Conservation (phyloP, 2,329 filamentous ascomycete species). For the Dactylellina cionopaga region DNA sequence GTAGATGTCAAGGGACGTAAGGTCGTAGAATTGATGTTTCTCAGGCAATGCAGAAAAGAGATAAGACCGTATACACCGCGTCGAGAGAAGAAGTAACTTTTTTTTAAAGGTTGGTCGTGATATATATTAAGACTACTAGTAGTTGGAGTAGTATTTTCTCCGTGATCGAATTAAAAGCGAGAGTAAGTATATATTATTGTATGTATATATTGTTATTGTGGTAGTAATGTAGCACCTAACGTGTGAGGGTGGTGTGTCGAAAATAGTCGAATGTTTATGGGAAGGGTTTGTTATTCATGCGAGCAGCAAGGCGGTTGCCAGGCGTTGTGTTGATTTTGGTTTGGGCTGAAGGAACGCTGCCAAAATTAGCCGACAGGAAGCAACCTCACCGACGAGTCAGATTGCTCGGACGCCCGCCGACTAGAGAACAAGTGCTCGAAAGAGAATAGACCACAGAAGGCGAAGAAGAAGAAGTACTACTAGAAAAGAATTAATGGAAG, state of each 20-base stretch:
- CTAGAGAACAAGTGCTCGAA: neutral
- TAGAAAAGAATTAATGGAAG: neutral
- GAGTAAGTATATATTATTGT: neutral
- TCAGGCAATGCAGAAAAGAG: neutral
- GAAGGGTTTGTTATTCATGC: constrained; percentile 2
- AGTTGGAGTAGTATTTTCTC: neutral
- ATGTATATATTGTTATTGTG: constrained; percentile 20
- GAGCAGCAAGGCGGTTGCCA: constrained; percentile 32
- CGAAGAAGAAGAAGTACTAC: neutral
- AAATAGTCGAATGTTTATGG: neutral
- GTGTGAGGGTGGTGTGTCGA: neutral
- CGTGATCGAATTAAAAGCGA: neutral
- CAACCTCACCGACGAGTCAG: neutral
- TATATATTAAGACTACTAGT: too few relatives aligned
- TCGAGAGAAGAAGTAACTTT: constrained; percentile 24
- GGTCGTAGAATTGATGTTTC: constrained; percentile 22
- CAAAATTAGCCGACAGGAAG: constrained; percentile 46
- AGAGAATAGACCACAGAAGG: constrained; percentile 4
- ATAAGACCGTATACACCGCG: constrained; percentile 2
- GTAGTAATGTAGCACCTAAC: too few relatives aligned
- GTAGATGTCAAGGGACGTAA: constrained; percentile 22
- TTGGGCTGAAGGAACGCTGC: constrained; percentile 17
- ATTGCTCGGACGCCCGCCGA: neutral
- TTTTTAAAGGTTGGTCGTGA: constrained; percentile 20
- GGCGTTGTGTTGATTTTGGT: constrained; percentile 27